phyloP scores from a whole-genome alignment of 225 moss, liverwort and hornwort species.

The Polytrichum commune region DNA sequence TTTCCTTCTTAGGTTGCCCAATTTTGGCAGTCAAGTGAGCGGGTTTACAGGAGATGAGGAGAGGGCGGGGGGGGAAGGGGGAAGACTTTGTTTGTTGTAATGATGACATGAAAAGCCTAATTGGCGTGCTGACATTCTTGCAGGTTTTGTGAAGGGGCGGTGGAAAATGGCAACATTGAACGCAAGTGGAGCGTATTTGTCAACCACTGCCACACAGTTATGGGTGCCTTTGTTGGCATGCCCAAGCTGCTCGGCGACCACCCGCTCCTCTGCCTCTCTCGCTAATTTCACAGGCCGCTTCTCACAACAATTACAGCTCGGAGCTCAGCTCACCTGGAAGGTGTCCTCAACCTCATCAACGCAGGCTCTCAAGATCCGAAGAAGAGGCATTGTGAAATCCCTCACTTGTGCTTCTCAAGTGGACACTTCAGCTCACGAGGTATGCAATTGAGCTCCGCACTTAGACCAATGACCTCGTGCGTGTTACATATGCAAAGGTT shows the following conservation, averaged over 20 bases:
- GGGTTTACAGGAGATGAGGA: too few relatives aligned
- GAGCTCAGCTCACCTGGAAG: constrained; percentile 13
- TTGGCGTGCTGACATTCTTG: background rate
- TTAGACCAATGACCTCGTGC: background rate
- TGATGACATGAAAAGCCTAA: too few relatives aligned
- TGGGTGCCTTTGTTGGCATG: constrained; percentile 16
- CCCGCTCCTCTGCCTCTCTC: constrained; percentile 14
- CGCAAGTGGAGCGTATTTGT: constrained; percentile 22
- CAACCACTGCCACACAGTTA: background rate
- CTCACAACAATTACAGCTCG: constrained; percentile 19
- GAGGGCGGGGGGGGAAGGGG: too few relatives aligned
- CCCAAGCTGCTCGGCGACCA: constrained; percentile 16
- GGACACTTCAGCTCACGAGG: constrained; percentile 35
- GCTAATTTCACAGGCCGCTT: constrained; percentile 7
- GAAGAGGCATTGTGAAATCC: constrained; percentile 13
- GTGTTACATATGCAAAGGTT: background rate
- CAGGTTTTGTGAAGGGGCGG: background rate
- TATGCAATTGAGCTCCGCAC: constrained; percentile 8
- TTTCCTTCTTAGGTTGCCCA: too few relatives aligned
- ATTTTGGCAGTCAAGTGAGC: too few relatives aligned
- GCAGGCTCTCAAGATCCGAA: constrained; percentile 1
- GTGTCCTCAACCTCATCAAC: constrained; percentile 2
- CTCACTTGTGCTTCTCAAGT: constrained; percentile 18
- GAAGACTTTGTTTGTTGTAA: too few relatives aligned
- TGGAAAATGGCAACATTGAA: constrained; percentile 30